These are phyloP conservation scores for Skeletonema menzelii DNA, from an alignment of 108 stramenopile species.

Conservation along the genomic window DNA sequence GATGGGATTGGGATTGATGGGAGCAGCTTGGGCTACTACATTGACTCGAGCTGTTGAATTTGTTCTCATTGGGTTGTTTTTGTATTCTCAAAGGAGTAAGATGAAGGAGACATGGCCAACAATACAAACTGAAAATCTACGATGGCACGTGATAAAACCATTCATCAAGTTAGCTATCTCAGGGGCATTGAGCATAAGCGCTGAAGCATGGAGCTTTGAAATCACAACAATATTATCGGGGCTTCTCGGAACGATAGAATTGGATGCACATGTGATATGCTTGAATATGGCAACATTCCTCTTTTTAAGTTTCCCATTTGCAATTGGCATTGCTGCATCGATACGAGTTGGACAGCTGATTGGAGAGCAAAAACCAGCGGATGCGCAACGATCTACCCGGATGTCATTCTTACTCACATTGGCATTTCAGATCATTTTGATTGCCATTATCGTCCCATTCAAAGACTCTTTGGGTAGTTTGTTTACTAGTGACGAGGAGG, in stretches of 20 bases:
- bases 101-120: conserved; percentile 36
- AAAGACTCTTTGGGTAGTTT: conserved; percentile 11
- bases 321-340: conserved; percentile 44
- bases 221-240: conserved; percentile 52
- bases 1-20: conserved; percentile 26
- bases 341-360: conserved; percentile 53
- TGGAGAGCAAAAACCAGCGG: conserved; percentile 15
- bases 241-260: conserved; percentile 31
- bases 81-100: conserved; percentile 8
- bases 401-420: conserved; percentile 12
- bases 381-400: conserved; percentile 25
- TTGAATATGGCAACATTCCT: conserved; percentile 41
- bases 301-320: conserved; percentile 46
- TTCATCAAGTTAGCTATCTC: conserved; percentile 30
- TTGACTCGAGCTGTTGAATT: conserved; percentile 38
- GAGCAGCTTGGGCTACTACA: conserved; percentile 53
- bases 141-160: conserved; percentile 9
- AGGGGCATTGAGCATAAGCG: conserved; percentile 36
- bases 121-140: conserved; percentile 16
- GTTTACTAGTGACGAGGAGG: conserved; percentile 40
- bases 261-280: conserved; percentile 46
- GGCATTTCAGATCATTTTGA: conserved; percentile 11
- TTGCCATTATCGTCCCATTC: conserved; percentile 10
- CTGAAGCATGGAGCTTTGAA: conserved; percentile 48
- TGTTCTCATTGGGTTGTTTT: conserved; percentile 25